Percentiles rank a stretch among this genome's conserved stretches.
Conservation (phyloP, 2,329 filamentous ascomycete species). For the Fusarium nisikadoi region DNA sequence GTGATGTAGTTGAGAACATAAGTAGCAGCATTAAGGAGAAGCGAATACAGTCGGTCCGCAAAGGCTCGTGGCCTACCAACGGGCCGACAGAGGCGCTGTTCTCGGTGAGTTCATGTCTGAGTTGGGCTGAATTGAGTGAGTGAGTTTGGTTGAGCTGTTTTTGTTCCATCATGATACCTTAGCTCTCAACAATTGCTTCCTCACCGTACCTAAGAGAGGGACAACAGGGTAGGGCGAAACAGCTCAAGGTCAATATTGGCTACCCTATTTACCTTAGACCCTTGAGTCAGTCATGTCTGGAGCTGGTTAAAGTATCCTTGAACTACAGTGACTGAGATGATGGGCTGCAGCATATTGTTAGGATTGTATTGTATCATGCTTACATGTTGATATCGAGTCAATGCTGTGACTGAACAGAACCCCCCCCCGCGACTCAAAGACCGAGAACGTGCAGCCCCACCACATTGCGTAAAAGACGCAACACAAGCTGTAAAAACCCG, state of each 20-base stretch:
- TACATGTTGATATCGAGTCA: conserved; percentile 17
- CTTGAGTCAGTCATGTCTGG: neutral
- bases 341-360: neutral
- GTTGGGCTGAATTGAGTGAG: neutral
- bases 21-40: neutral
- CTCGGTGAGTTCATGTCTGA: conserved; percentile 10
- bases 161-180: conserved; percentile 8
- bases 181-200: conserved; percentile 31
- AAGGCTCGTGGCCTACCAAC: conserved; percentile 38
- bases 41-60: conserved; percentile 42
- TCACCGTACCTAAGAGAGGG: conserved; percentile 14
- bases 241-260: neutral
- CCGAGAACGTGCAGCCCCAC: conserved; percentile 35
- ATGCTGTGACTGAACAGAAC: conserved; percentile 2
- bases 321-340: neutral
- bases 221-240: conserved; percentile 17
- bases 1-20: conserved; percentile 3
- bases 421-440: conserved; percentile 10
- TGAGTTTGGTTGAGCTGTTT: neutral
- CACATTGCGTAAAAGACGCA: conserved; percentile 48
- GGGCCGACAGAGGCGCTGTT: conserved; percentile 38
- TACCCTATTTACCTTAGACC: neutral
- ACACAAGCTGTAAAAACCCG: conserved; percentile 37
- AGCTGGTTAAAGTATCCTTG: neutral
- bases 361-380: conserved; percentile 1